Percentiles rank a stretch among this genome's conserved stretches.
Evolutionary conservation across 805 yeast genomes (phyloP).

Genomic region (Jamesozyma piceae): DNA sequence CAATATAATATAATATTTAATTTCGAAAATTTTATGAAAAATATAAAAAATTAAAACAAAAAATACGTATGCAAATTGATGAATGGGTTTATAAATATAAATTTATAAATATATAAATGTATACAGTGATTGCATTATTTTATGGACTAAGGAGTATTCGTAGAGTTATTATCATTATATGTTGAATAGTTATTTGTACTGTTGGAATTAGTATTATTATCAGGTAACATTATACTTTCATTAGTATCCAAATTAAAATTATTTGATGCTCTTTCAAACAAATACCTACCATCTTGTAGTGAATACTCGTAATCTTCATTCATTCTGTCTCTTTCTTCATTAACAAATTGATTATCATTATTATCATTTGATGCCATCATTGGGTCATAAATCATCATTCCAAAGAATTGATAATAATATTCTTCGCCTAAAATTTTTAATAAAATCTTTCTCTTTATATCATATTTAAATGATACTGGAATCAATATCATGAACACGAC

Average conservation of each 20-base stretch:
- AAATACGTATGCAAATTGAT: no score
- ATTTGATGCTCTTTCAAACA: conserved; percentile 27
- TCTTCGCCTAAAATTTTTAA: conserved; percentile 26
- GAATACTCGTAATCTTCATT: conserved; percentile 36
- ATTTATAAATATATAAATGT: no score
- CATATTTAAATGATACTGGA: conserved; percentile 21
- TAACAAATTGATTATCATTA: not conserved
- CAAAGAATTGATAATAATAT: conserved; percentile 28
- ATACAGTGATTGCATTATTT: no score
- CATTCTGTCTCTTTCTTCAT: conserved; percentile 19
- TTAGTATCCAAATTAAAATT: conserved; percentile 10
- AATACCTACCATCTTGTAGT: conserved; percentile 27
- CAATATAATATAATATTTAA: no score
- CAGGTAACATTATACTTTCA: not conserved
- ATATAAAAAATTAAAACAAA: not conserved
- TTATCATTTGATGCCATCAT: conserved; percentile 3
- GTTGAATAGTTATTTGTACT: not conserved
- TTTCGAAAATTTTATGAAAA: not conserved
- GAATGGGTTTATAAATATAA: no score
- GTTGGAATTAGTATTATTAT: not conserved
- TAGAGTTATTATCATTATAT: not conserved
- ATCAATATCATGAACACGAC: conserved; percentile 19
- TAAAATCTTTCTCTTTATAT: conserved; percentile 24
- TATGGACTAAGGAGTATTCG: no score
- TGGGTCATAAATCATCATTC: conserved; percentile 26